Base-by-base conservation (phyloP, 495 filamentous ascomycete genomes). In the Tuber melanosporum region DNA sequence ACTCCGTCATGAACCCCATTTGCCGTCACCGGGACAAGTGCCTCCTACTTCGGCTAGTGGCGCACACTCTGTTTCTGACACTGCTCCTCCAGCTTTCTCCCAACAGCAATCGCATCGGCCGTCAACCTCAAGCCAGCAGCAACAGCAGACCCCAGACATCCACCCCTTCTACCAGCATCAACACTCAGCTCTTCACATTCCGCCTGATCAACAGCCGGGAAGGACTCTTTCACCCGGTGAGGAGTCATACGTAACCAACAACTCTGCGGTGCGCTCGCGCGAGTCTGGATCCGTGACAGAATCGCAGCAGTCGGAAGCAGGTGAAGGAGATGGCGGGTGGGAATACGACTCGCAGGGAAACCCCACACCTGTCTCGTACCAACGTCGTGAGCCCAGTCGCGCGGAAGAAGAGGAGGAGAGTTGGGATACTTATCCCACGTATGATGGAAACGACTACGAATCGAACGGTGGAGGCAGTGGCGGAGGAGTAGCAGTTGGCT, bases 241-340 rank as follows among this genome's bases (percentile, higher is more conserved):
- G 19, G 78, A 80, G 73, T 80, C 83, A 0, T 83, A 78, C 43
- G 73, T 78, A 62, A 82, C 83, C 39, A 66, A 66, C 26, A 77
- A 83, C 32, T 74, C 84, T 15, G 81, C 75, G 19, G 76, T 81
- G 20, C 76, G 84, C 19, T 79, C 79, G 32, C 46, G 76, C 72
- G 62, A 79, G 14, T 85, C 82, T 7, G 82, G 82, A 15, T 84
- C 84, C 32, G 85, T 82, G 19, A 78, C 75, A 22, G 72, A 74
- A 20, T 85, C 84, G 77, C 84, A 85, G 36, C 84, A 80, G 52
- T 90, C 87, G 17, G 88, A 89, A 74, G 86, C 85, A 71, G 87
- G 86, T 39, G 89, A 90, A 85, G 87, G 86, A 4, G 70, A 71
- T 14, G 83, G 76, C 82, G 86, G 89, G 82, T 90, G 89, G 80